Evolutionary conservation across 225 moss, liverwort and hornwort species (phyloP).

Genomic region (Pseudisothecium myosuroides): DNA sequence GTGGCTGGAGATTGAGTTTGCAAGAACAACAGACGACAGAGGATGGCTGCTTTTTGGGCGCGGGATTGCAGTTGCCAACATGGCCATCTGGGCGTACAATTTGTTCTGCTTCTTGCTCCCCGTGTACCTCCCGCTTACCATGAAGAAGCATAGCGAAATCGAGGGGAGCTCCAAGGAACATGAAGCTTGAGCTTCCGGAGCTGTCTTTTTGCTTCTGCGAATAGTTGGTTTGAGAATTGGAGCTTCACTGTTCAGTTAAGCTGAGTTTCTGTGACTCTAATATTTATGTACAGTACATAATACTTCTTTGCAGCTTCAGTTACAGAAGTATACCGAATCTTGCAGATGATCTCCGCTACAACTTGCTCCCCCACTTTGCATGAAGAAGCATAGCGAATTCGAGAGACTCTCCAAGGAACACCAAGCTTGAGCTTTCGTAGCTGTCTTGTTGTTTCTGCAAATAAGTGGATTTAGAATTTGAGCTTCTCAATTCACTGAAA

Average conservation of each 20-base stretch:
- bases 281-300: not conserved
- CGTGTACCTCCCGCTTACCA: constrained; percentile 16
- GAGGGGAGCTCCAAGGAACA: constrained; percentile 23
- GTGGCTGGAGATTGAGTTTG: constrained; percentile 25
- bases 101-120: constrained; percentile 49
- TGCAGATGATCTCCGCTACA: not conserved
- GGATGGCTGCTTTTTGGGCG: constrained; percentile 36
- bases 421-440: not conserved
- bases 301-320: not conserved
- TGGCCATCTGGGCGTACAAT: constrained; percentile 42
- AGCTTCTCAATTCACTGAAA: not conserved
- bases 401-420: constrained; percentile 12
- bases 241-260: not conserved
- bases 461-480: not conserved
- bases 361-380: constrained; percentile 22
- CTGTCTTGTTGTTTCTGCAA: not conserved
- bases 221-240: not conserved
- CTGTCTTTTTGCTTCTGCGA: not conserved
- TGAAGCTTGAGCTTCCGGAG: not conserved
- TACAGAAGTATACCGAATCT: not conserved
- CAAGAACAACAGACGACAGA: not conserved
- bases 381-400: constrained; percentile 22
- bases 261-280: not conserved
- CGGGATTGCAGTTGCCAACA: constrained; percentile 26
- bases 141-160: constrained; percentile 22